These are phyloP conservation scores for Talaromyces adpressus DNA, from an alignment of 495 filamentous ascomycete genomes.

Conservation along the genomic window DNA sequence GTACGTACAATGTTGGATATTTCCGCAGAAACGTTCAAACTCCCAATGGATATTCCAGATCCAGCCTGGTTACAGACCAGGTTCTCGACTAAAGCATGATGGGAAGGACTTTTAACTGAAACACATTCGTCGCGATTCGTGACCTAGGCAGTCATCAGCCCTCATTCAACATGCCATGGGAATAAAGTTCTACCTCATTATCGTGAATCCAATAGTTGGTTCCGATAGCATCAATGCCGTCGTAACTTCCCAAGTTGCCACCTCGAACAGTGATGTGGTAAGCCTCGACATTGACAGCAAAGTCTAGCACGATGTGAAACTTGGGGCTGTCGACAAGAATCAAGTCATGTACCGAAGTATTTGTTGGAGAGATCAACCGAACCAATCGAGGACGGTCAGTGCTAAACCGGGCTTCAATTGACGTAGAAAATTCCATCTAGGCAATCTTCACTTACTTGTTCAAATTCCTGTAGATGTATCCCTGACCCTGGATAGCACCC, in stretches of 20 bases:
- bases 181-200: constrained; percentile 22
- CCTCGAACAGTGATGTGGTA: constrained; percentile 40
- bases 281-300: constrained; percentile 31
- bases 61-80: constrained; percentile 44
- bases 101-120: constrained; percentile 33
- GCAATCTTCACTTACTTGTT: constrained; percentile 20
- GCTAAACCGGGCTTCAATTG: constrained; percentile 3
- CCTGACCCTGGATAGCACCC: constrained; percentile 40
- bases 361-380: constrained; percentile 24
- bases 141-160: constrained; percentile 13
- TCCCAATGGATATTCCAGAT: constrained; percentile 38
- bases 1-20: constrained; percentile 21
- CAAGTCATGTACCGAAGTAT: constrained; percentile 38
- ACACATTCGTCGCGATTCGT: constrained; percentile 44
- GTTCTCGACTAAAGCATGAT: constrained; percentile 40
- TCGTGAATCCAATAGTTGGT: constrained; percentile 40
- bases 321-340: constrained; percentile 37
- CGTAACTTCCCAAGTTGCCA: constrained; percentile 32
- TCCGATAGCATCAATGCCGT: constrained; percentile 37
- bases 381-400: constrained; percentile 24
- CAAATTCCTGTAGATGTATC: constrained; percentile 29
- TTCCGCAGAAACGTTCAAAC: constrained; percentile 25
- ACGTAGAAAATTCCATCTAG: neutral
- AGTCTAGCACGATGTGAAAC: constrained; percentile 37
- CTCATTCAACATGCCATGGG: neutral